phyloP scores from a whole-genome alignment of 1,284 basidiomycete species.

The Leccinum fuscescens region DNA sequence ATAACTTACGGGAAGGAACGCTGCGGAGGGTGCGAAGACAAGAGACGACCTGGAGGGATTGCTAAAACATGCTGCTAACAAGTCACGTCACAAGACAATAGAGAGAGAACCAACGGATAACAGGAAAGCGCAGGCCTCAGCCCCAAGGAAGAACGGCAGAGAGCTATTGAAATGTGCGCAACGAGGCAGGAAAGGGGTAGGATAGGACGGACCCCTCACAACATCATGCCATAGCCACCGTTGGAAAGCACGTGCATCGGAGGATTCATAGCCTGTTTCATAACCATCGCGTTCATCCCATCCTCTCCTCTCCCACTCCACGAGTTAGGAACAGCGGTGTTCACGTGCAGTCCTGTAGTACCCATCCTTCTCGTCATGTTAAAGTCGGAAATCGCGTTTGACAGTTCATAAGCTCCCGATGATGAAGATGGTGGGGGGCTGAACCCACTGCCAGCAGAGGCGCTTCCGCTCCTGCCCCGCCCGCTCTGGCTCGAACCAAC shows the following conservation, averaged over 20 bases:
- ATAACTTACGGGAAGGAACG: constrained; percentile 8
- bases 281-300: constrained; percentile 35
- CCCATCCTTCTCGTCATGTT: constrained; percentile 26
- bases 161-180: constrained; percentile 10
- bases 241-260: constrained; percentile 40
- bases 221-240: constrained; percentile 40
- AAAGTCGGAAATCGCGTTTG: constrained; percentile 28
- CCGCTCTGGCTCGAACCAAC: constrained; percentile 37
- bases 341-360: constrained; percentile 22
- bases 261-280: constrained; percentile 32
- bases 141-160: constrained; percentile 9
- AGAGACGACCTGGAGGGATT: constrained; percentile 4
- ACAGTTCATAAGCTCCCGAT: constrained; percentile 39
- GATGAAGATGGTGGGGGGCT: constrained; percentile 31
- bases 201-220: constrained; percentile 31
- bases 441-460: constrained; percentile 38
- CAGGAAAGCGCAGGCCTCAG: constrained; percentile 12
- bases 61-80: constrained; percentile 14
- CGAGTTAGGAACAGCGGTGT: constrained; percentile 24
- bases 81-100: constrained; percentile 9
- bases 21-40: constrained; percentile 8
- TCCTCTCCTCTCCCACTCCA: constrained; percentile 34
- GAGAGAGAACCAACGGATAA: constrained; percentile 12
- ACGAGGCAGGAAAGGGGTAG: constrained; percentile 7
- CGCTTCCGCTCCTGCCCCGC: constrained; percentile 40